Conservation (phyloP, 2,329 filamentous ascomycete species). For the Escovopsis weberi region DNA sequence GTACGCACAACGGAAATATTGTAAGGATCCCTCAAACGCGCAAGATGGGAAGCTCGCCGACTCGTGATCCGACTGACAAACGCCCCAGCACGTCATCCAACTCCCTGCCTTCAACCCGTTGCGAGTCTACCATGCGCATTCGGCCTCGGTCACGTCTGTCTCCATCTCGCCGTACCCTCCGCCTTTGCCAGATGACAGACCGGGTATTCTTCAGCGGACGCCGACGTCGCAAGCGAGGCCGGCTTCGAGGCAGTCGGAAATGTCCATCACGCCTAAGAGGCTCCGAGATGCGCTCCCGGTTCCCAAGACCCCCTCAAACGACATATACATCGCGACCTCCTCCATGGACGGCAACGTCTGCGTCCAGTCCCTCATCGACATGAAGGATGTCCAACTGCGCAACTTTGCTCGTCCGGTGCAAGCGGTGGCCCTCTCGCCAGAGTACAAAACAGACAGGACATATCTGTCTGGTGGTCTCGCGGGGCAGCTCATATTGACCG, state of each 20-base stretch:
- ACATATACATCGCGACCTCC: slow-evolving; percentile 84
- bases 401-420: slow-evolving; percentile 92
- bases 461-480: slow-evolving; percentile 86
- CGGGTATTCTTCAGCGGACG: slow-evolving; percentile 24
- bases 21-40: slow-evolving; percentile 35
- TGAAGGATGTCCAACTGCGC: slow-evolving; percentile 78
- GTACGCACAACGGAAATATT: slow-evolving; percentile 93
- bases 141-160: slow-evolving; percentile 76
- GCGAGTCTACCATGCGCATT: slow-evolving; percentile 82
- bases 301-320: slow-evolving; percentile 67
- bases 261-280: slow-evolving; percentile 36
- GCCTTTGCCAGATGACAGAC: slow-evolving; percentile 30
- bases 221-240: slow-evolving; percentile 21
- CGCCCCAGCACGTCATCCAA: slow-evolving; percentile 62
- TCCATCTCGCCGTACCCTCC: slow-evolving; percentile 78
- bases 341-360: slow-evolving; percentile 96
- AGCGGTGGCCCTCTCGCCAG: slow-evolving; percentile 83
- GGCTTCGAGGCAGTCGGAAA: slow-evolving; percentile 17
- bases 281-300: slow-evolving; percentile 40
- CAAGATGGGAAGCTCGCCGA: not conserved
- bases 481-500: slow-evolving; percentile 74
- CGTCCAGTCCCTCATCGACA: slow-evolving; percentile 71
- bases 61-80: slow-evolving; percentile 13
- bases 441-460: slow-evolving; percentile 76
- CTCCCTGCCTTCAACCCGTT: slow-evolving; percentile 69